Conservation (phyloP, 2,329 filamentous ascomycete genomes). For the Aureobasidium uvarum region DNA sequence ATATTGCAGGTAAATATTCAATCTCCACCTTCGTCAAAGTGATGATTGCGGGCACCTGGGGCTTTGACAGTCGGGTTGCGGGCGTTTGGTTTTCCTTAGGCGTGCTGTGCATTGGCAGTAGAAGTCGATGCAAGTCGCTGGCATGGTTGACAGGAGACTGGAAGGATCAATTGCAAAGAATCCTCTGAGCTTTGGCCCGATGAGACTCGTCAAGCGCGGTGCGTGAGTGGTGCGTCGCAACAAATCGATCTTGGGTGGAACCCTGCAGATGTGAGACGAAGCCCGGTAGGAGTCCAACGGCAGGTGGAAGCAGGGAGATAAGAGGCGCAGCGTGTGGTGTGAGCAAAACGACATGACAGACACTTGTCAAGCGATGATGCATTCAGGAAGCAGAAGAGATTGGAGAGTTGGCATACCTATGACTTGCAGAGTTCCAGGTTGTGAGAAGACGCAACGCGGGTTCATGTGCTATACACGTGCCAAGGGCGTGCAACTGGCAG, state of each 20-base stretch:
- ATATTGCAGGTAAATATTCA: neutral
- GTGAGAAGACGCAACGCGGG: neutral
- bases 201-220: neutral
- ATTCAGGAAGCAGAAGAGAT: neutral
- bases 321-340: conserved; percentile 2
- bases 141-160: no score
- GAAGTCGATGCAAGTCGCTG: no score
- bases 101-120: neutral
- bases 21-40: conserved; percentile 19
- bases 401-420: neutral
- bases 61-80: neutral
- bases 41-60: conserved; percentile 13
- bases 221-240: neutral
- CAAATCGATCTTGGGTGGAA: neutral
- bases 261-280: neutral
- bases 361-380: neutral
- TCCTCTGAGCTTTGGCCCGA: no score
- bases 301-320: conserved; percentile 1
- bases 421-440: neutral
- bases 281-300: neutral
- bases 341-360: neutral
- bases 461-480: neutral
- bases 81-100: conserved; percentile 4
- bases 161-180: no score
- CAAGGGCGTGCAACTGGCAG: neutral